Evolutionary conservation across 352 stramenopile species (phyloP), one percentile per base, ranked within the genome.

Genomic region (Phytophthora kernoviae): DNA sequence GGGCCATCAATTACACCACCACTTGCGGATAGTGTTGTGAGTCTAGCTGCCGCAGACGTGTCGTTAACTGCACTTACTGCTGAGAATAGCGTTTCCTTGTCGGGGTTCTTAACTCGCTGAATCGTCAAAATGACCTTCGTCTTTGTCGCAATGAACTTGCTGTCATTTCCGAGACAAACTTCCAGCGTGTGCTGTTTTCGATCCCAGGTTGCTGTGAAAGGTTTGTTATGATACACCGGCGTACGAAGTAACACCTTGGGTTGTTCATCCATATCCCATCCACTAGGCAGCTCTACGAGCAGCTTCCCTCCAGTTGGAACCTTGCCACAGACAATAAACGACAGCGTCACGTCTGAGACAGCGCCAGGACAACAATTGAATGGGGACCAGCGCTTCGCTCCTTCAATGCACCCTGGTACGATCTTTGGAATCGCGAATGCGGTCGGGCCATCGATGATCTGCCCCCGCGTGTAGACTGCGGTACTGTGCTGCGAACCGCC

Each of bases 1-100:
- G 84, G 84, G 0, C 81, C 84, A 55, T 91, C 79, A 32, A 93
- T 79, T 21, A 91, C 81, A 5, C 77, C 71, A 8, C 73, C 75
- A 50, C 54, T 77, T 5, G 65, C 21, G 0, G 72, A 73, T 2
- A 90, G 58, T 37, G 79, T 91, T 4, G 77, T 91, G 12, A 93
- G 54, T 0, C 77, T 56, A 24, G 70, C 78, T 20, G 50, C 30
- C 9, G 43, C 21, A 6, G 43, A 36, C 37, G 15, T 10, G 1
- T 58, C 68, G 33, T 9, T 54, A 3, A 18, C 20, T 7, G 4
- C 21, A 24, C 15, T 53, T 4, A 48, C 59, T 4, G 30, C 7
- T 22, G 49, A 32, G 34, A 62, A 57, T 5, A 58, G 48, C 49
- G 67, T 86, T 47, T 88, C 81, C 3, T 72, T 81, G 1, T 54